Percentiles rank a stretch among this genome's conserved stretches.
Conservation (phyloP, 1,284 basidiomycete species). For the Fomes fomentarius region DNA sequence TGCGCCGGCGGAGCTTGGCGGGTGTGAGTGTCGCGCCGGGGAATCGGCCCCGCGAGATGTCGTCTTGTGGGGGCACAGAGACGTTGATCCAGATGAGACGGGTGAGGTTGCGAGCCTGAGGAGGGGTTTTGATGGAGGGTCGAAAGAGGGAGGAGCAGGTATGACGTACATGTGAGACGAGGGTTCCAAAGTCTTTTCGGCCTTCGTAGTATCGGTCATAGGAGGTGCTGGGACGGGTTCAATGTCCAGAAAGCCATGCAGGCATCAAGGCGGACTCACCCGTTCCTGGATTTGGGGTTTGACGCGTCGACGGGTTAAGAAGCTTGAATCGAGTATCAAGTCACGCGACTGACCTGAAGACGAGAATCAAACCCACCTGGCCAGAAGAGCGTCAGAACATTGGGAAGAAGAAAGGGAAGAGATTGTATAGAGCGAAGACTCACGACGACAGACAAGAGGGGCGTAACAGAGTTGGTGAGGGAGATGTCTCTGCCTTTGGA, state of each 20-base stretch:
- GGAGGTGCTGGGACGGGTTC: slow-evolving; percentile 54
- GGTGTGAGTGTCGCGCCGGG: slow-evolving; percentile 50
- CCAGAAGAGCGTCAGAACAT: too few relatives aligned
- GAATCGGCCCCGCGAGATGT: slow-evolving; percentile 52
- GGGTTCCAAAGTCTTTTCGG: slow-evolving; percentile 75
- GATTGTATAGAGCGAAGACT: slow-evolving; percentile 35
- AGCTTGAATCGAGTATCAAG: background rate
- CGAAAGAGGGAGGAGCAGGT: background rate
- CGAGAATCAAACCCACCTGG: slow-evolving; percentile 77
- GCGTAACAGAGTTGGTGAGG: slow-evolving; percentile 77
- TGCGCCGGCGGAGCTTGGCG: slow-evolving; percentile 65
- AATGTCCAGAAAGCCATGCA: background rate
- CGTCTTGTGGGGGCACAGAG: slow-evolving; percentile 60
- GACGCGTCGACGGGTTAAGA: background rate
- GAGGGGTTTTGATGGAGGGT: background rate
- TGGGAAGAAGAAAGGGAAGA: slow-evolving; percentile 3
- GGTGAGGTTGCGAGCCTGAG: slow-evolving; percentile 61
- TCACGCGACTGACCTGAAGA: slow-evolving; percentile 62
- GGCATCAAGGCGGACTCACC: slow-evolving; percentile 27
- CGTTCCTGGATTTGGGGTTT: slow-evolving; percentile 29
- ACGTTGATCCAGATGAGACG: slow-evolving; percentile 82
- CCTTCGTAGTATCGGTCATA: slow-evolving; percentile 88
- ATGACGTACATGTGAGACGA: slow-evolving; percentile 59
- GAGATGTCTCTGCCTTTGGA: slow-evolving; percentile 55
- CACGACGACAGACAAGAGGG: slow-evolving; percentile 88